These are phyloP conservation scores for Dactylellina cionopaga DNA, from an alignment of 2,329 filamentous ascomycete species.

Conservation along the genomic window DNA sequence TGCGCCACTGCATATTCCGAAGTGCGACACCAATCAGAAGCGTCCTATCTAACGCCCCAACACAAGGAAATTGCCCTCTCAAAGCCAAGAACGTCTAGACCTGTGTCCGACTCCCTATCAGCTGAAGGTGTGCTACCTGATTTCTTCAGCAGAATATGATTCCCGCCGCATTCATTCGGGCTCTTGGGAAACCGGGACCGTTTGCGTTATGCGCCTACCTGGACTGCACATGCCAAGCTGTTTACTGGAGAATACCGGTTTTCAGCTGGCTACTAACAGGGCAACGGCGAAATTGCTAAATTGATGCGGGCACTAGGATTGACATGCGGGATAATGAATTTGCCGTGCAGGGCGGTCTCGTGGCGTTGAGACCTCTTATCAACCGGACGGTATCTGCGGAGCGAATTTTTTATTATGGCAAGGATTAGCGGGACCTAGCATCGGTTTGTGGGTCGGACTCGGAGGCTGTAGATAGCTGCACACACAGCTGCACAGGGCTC, in stretches of 20 bases:
- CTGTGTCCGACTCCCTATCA: background rate
- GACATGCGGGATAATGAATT: background rate
- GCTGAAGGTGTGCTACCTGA: constrained; percentile 8
- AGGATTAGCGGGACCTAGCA: background rate
- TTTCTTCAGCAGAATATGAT: background rate
- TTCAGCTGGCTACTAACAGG: background rate
- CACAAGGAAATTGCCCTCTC: constrained; percentile 16
- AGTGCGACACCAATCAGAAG: constrained; percentile 28
- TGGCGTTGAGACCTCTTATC: constrained; percentile 15
- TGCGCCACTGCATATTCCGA: constrained; percentile 30
- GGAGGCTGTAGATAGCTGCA: background rate
- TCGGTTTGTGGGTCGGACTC: background rate
- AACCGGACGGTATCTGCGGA: background rate
- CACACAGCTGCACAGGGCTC: no score
- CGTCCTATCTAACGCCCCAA: background rate
- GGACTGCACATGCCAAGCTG: background rate
- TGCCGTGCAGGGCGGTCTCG: constrained; percentile 13
- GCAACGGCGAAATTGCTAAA: background rate
- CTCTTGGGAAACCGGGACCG: background rate
- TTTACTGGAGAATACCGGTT: background rate
- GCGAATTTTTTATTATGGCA: background rate
- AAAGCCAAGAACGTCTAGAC: background rate
- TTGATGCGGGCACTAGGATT: background rate
- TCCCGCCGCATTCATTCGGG: constrained; percentile 11
- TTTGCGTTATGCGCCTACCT: background rate